Evolutionary conservation across 495 filamentous ascomycete species (phyloP).

Genomic region (Neurospora intermedia): DNA sequence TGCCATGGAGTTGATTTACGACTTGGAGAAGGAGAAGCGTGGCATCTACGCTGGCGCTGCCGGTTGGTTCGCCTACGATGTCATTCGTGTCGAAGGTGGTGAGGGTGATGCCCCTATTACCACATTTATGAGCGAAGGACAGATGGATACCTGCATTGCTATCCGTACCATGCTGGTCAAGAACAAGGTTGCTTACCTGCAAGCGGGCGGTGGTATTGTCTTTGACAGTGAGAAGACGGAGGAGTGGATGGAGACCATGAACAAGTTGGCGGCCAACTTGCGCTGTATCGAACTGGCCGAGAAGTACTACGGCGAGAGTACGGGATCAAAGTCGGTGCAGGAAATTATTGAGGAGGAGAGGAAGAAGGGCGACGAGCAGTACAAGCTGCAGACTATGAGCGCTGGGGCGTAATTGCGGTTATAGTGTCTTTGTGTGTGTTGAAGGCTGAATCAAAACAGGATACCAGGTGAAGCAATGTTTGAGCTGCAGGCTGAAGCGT

Average conservation of each 20-base stretch:
- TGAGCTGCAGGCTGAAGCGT: background rate
- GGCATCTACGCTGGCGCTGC: constrained; percentile 97
- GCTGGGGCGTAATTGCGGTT: constrained; percentile 13
- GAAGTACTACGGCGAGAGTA: constrained; percentile 44
- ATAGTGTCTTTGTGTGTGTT: background rate
- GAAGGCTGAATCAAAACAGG: background rate
- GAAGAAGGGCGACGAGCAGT: constrained; percentile 24
- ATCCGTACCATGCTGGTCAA: constrained; percentile 93
- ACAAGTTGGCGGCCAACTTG: constrained; percentile 86
- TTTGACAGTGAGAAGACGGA: constrained; percentile 92
- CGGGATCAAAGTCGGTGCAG: constrained; percentile 20
- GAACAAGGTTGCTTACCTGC: constrained; percentile 81
- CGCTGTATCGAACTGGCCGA: constrained; percentile 78
- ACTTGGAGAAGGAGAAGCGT: constrained; percentile 84
- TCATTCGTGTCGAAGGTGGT: constrained; percentile 27
- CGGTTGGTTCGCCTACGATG: constrained; percentile 75
- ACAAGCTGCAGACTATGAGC: constrained; percentile 11
- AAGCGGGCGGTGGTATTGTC: constrained; percentile 95
- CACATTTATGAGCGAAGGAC: constrained; percentile 45
- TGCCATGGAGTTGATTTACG: constrained; percentile 94
- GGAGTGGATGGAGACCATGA: constrained; percentile 94
- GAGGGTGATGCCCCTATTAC: constrained; percentile 21
- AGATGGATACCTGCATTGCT: constrained; percentile 99
- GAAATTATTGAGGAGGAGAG: constrained; percentile 26
- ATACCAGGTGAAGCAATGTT: background rate